Percentiles rank a stretch among this genome's conserved stretches.
Evolutionary conservation across 2,329 filamentous ascomycete species (phyloP).

Genomic region (Orbilia brochopaga): DNA sequence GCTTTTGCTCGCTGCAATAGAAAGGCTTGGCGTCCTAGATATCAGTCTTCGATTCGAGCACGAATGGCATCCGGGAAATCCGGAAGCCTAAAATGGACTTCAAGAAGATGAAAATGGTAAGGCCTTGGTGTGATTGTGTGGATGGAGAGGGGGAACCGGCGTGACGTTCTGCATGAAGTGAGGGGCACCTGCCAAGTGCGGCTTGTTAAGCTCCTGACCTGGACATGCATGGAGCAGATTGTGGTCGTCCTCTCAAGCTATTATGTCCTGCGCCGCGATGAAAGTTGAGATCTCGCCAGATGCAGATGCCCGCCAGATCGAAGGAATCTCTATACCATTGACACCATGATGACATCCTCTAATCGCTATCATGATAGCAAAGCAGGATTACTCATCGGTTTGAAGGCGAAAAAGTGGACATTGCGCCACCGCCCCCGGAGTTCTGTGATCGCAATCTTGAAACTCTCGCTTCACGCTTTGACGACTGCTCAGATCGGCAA

Average conservation of each 20-base stretch:
- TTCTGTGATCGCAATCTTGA: not conserved
- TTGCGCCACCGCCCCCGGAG: not conserved
- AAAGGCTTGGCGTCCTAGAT: constrained; percentile 28
- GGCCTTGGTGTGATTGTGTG: not conserved
- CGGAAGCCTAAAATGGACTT: not conserved
- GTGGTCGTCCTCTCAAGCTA: not conserved
- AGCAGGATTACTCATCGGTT: not conserved
- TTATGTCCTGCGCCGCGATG: not conserved
- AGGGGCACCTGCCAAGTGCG: constrained; percentile 5
- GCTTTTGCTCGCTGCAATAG: constrained; percentile 20
- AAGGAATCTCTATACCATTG: not conserved
- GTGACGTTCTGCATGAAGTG: not conserved
- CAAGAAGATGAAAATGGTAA: not conserved
- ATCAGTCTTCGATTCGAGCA: constrained; percentile 13
- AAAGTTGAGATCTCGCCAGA: too few relatives aligned
- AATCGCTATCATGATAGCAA: not conserved
- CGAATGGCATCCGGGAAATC: not conserved
- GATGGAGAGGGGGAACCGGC: not conserved
- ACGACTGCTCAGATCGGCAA: not conserved
- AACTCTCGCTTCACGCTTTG: not conserved
- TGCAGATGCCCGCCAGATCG: too few relatives aligned
- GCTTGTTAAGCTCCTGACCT: not conserved
- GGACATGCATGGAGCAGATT: not conserved
- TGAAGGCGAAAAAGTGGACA: not conserved
- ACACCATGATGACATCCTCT: not conserved